Evolutionary conservation across 2,329 filamentous ascomycete genomes (phyloP).

Genomic region (Xylariaceae sp.): DNA sequence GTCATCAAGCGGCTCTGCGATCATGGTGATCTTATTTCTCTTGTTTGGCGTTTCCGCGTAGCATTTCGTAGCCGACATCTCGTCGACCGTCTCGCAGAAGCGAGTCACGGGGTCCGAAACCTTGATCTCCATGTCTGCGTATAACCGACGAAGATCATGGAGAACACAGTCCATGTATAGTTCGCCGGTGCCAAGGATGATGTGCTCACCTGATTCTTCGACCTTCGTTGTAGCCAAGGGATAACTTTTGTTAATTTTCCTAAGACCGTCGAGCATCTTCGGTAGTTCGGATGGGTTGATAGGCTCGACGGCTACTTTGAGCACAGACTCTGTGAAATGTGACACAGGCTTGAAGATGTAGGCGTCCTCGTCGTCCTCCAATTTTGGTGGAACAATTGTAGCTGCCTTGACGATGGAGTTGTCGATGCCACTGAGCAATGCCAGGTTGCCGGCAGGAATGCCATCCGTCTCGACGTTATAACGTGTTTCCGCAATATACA

Average conservation of each 20-base stretch:
- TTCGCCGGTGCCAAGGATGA: slow-evolving; percentile 91
- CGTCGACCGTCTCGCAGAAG: slow-evolving; percentile 96
- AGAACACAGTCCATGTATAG: slow-evolving; percentile 99
- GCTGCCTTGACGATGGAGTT: slow-evolving; percentile 98
- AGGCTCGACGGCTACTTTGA: slow-evolving; percentile 96
- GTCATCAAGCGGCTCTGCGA: slow-evolving; percentile 90
- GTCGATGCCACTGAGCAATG: slow-evolving; percentile 86
- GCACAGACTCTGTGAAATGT: slow-evolving; percentile 95
- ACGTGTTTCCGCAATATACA: slow-evolving; percentile 85
- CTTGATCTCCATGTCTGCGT: slow-evolving; percentile 99
- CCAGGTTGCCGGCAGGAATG: slow-evolving; percentile 89
- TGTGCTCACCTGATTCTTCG: slow-evolving; percentile 94
- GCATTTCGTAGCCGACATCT: slow-evolving; percentile 96
- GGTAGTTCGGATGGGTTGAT: slow-evolving; percentile 97
- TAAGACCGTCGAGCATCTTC: slow-evolving; percentile 95
- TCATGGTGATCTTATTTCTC: slow-evolving; percentile 99
- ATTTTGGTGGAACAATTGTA: slow-evolving; percentile 74
- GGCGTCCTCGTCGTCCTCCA: slow-evolving; percentile 84
- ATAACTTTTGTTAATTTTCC: slow-evolving; percentile 97
- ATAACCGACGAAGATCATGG: slow-evolving; percentile 87
- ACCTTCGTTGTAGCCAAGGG: slow-evolving; percentile 95
- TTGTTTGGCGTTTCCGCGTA: slow-evolving; percentile 98
- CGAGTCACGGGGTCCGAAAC: slow-evolving; percentile 95
- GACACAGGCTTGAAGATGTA: slow-evolving; percentile 92
- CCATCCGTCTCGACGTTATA: slow-evolving; percentile 92